These are phyloP conservation scores for Aspergillus neoniger DNA, from an alignment of 2,329 filamentous ascomycete species.

Conservation along the genomic window DNA sequence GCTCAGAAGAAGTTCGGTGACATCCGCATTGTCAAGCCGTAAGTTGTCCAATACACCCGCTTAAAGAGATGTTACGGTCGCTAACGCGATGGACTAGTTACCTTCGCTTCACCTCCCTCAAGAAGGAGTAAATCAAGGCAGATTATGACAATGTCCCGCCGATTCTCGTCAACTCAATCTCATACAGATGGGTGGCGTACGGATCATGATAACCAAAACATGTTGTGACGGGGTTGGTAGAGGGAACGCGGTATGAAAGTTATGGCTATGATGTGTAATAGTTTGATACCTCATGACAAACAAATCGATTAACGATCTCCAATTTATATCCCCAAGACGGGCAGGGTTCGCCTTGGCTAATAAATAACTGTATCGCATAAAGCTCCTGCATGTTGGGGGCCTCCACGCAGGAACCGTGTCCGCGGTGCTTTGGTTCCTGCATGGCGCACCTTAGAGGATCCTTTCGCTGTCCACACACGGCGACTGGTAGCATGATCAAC, in stretches of 20 bases:
- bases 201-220: background rate
- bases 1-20: conserved; percentile 87
- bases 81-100: conserved; percentile 30
- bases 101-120: conserved; percentile 40
- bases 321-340: too few relatives aligned
- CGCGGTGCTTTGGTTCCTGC: background rate
- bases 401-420: background rate
- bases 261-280: conserved; percentile 5
- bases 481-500: background rate
- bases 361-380: too few relatives aligned
- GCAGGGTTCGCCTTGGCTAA: background rate
- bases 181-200: background rate
- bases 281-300: conserved; percentile 2
- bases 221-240: background rate
- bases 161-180: background rate
- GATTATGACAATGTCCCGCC: background rate
- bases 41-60: conserved; percentile 16
- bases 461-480: background rate
- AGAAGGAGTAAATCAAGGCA: conserved; percentile 31
- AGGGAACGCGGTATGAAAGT: conserved; percentile 1
- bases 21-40: conserved; percentile 62
- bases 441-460: background rate
- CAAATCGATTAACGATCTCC: background rate
- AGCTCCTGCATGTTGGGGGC: background rate
- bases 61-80: background rate